Evolutionary conservation across 2,329 filamentous ascomycete species (phyloP).

Genomic region (Stachybotrys chartarum): DNA sequence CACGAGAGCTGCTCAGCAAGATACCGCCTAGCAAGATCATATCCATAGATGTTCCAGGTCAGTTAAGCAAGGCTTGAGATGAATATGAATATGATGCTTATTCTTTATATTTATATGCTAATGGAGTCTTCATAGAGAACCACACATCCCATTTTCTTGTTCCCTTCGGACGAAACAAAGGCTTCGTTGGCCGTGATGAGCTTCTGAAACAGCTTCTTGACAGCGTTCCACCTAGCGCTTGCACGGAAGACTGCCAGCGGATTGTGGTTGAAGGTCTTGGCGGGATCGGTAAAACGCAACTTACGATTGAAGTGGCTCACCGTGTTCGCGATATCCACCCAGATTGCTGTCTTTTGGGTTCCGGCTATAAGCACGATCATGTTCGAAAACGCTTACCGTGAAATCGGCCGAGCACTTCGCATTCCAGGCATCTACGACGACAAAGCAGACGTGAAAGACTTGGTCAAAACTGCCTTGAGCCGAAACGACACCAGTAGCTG

Average conservation of each 20-base stretch:
- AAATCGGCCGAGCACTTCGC: slow-evolving; percentile 19
- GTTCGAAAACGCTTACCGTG: slow-evolving; percentile 26
- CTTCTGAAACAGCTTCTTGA: slow-evolving; percentile 10
- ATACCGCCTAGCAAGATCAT: neutral
- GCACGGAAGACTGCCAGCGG: neutral
- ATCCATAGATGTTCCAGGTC: too few species aligned
- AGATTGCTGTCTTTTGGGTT: slow-evolving; percentile 35
- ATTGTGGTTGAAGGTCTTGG: slow-evolving; percentile 16
- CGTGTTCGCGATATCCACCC: slow-evolving; percentile 13
- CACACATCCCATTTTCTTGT: slow-evolving; percentile 3
- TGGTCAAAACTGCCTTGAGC: slow-evolving; percentile 13
- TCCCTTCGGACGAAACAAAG: slow-evolving; percentile 15
- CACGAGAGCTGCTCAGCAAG: slow-evolving; percentile 8
- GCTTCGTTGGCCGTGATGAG: slow-evolving; percentile 15
- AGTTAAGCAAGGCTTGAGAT: neutral
- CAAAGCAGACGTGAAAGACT: slow-evolving; percentile 24
- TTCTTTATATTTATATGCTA: neutral
- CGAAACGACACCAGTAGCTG: slow-evolving; percentile 15
- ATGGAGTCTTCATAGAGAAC: neutral
- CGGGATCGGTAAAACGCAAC: slow-evolving; percentile 30
- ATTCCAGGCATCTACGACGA: slow-evolving; percentile 25
- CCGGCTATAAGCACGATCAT: slow-evolving; percentile 15
- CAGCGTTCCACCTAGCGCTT: neutral
- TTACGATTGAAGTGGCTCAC: slow-evolving; percentile 27
- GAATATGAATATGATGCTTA: neutral